Conservation (phyloP, 371 early-diverging fungal genomes). For the Mucor lusitanicus region DNA sequence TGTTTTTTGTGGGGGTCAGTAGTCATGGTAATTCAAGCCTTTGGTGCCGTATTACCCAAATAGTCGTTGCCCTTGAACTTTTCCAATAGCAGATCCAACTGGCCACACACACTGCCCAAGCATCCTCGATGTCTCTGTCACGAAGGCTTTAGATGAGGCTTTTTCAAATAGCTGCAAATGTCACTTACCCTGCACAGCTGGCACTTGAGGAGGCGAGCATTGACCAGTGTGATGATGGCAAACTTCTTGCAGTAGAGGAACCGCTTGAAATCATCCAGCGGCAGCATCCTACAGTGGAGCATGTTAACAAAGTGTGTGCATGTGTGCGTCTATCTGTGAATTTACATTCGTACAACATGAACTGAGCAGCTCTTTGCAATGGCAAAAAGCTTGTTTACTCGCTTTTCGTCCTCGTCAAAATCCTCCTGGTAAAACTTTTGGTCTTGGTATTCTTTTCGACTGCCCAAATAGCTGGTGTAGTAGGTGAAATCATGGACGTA, state of each 20-base stretch:
- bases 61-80: conserved; percentile 52
- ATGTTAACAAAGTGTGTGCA: background rate
- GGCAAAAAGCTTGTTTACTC: conserved; percentile 79
- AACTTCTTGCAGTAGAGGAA: conserved; percentile 75
- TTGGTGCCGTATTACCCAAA: too few relatives aligned
- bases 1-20: too few relatives aligned
- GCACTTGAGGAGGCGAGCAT: conserved; percentile 67
- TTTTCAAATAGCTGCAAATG: too few relatives aligned
- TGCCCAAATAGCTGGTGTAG: conserved; percentile 84
- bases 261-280: conserved; percentile 77
- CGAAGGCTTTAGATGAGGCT: background rate
- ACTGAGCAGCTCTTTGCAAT: conserved; percentile 70
- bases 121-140: conserved; percentile 44
- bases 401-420: conserved; percentile 70
- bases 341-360: conserved; percentile 74
- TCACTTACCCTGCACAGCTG: conserved; percentile 55
- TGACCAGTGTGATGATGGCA: conserved; percentile 75
- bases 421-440: conserved; percentile 73
- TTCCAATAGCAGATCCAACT: conserved; percentile 48
- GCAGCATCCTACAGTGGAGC: conserved; percentile 49
- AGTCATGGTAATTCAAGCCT: too few relatives aligned
- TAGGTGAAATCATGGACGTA: conserved; percentile 82
- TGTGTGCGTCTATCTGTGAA: background rate
- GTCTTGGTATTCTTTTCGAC: conserved; percentile 69
- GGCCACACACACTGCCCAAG: conserved; percentile 42